Percentiles rank a stretch among this genome's conserved stretches.
Evolutionary conservation across 2,329 filamentous ascomycete species (phyloP).

Genomic region (Aureobasidium sp.): DNA sequence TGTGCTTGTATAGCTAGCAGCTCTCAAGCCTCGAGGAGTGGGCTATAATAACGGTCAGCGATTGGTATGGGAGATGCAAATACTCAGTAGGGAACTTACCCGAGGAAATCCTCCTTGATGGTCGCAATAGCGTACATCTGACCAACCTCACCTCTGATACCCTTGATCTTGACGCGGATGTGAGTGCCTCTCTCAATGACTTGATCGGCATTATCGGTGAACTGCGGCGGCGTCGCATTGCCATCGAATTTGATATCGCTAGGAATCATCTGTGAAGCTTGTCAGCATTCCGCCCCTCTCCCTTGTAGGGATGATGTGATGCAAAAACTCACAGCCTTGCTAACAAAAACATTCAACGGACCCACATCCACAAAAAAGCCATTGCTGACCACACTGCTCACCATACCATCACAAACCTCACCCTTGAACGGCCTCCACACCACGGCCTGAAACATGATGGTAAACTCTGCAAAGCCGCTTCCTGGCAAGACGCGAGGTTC

Average conservation of each 20-base stretch:
- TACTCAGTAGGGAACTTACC: slow-evolving; percentile 16
- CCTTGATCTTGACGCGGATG: slow-evolving; percentile 87
- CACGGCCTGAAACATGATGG: slow-evolving; percentile 87
- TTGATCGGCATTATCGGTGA: slow-evolving; percentile 88
- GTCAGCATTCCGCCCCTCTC: not conserved
- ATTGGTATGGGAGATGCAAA: not conserved
- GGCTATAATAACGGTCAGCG: not conserved
- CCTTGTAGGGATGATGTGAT: not conserved
- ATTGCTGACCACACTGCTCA: slow-evolving; percentile 81
- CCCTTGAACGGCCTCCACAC: slow-evolving; percentile 98
- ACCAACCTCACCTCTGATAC: slow-evolving; percentile 84
- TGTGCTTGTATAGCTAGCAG: not conserved
- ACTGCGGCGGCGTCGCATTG: slow-evolving; percentile 93
- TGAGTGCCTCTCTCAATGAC: slow-evolving; percentile 91
- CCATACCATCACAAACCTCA: slow-evolving; percentile 94
- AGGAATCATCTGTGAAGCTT: slow-evolving; percentile 63
- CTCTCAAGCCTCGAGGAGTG: slow-evolving; percentile 10
- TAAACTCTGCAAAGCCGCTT: slow-evolving; percentile 88
- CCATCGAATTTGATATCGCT: slow-evolving; percentile 88
- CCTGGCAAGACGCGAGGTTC: slow-evolving; percentile 79
- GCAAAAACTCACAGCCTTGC: slow-evolving; percentile 59
- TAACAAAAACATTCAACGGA: slow-evolving; percentile 70
- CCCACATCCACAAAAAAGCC: slow-evolving; percentile 85
- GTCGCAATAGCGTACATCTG: slow-evolving; percentile 96
- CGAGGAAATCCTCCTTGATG: slow-evolving; percentile 63